A percentile compares a stretch with the other conserved stretches of the same genome.
Evolutionary conservation across 768 basidiomycete species (phyloP).

Genomic region (Suillus variegatus): DNA sequence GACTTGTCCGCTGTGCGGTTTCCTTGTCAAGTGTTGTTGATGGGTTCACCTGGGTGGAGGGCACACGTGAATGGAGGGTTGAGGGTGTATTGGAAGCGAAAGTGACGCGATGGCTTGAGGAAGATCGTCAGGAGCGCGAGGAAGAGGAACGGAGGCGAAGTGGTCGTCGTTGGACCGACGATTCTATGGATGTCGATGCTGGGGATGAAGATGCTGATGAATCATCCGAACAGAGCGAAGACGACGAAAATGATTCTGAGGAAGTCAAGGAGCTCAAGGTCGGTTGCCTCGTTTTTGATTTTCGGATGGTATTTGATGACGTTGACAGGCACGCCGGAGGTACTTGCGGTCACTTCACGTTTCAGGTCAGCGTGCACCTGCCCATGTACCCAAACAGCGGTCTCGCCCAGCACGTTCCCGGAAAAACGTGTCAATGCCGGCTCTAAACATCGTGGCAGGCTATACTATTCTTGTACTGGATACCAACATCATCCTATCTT

Average conservation of each 20-base stretch:
- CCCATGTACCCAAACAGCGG: slow-evolving; percentile 29
- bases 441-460: slow-evolving; percentile 69
- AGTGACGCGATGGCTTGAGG: slow-evolving; percentile 66
- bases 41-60: slow-evolving; percentile 71
- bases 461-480: slow-evolving; percentile 92
- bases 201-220: slow-evolving; percentile 53
- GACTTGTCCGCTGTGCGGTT: slow-evolving; percentile 70
- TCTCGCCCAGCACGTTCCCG: slow-evolving; percentile 29
- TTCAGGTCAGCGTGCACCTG: slow-evolving; percentile 37
- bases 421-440: slow-evolving; percentile 37
- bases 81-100: slow-evolving; percentile 69
- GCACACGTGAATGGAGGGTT: slow-evolving; percentile 61
- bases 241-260: slow-evolving; percentile 68
- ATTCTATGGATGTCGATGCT: slow-evolving; percentile 71
- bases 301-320: slow-evolving; percentile 11
- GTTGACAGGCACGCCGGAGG: slow-evolving; percentile 64
- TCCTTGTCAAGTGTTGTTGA: slow-evolving; percentile 69
- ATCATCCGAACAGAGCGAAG: slow-evolving; percentile 43
- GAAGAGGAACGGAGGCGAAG: slow-evolving; percentile 68
- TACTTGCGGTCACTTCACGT: slow-evolving; percentile 72
- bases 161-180: slow-evolving; percentile 63
- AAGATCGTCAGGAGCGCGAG: slow-evolving; percentile 65
- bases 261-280: slow-evolving; percentile 86
- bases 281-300: slow-evolving; percentile 17
- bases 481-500: slow-evolving; percentile 92